A percentile compares a stretch with the other conserved stretches of the same genome.
These are phyloP conservation scores for Fusarium clavum DNA, from an alignment of 2,329 filamentous ascomycete genomes.

Conservation along the genomic window DNA sequence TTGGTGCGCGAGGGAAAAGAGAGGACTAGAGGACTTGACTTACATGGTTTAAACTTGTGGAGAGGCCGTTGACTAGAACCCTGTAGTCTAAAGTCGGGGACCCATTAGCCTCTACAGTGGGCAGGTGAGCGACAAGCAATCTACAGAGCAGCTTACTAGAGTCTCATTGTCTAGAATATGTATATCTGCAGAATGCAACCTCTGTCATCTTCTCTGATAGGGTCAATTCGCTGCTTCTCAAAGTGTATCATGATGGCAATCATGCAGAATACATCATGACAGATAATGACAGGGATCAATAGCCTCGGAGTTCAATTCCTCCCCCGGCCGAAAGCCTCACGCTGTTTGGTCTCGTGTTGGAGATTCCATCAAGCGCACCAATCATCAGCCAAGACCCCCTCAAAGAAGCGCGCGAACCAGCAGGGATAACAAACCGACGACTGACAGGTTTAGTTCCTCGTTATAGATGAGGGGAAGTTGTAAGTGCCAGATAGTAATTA, in stretches of 20 bases:
- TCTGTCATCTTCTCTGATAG: background rate
- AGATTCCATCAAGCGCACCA: conserved; percentile 9
- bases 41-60: conserved; percentile 10
- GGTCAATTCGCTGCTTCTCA: background rate
- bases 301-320: conserved; percentile 3
- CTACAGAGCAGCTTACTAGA: too few relatives aligned
- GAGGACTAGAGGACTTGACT: background rate
- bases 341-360: conserved; percentile 31
- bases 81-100: background rate
- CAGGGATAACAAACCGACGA: background rate
- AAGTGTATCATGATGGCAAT: background rate
- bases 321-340: conserved; percentile 20
- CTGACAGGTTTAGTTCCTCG: background rate
- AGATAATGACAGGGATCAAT: background rate
- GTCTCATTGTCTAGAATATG: background rate
- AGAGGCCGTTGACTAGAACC: background rate
- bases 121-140: background rate
- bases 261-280: background rate
- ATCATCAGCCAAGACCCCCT: background rate
- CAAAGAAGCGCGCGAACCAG: conserved; percentile 13
- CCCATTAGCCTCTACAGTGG: background rate
- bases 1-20: conserved; percentile 18
- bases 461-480: background rate
- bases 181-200: background rate
- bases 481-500: conserved; percentile 1